These are phyloP conservation scores for Opeltia flavorubescens DNA, from an alignment of 495 filamentous ascomycete species.

Conservation along the genomic window DNA sequence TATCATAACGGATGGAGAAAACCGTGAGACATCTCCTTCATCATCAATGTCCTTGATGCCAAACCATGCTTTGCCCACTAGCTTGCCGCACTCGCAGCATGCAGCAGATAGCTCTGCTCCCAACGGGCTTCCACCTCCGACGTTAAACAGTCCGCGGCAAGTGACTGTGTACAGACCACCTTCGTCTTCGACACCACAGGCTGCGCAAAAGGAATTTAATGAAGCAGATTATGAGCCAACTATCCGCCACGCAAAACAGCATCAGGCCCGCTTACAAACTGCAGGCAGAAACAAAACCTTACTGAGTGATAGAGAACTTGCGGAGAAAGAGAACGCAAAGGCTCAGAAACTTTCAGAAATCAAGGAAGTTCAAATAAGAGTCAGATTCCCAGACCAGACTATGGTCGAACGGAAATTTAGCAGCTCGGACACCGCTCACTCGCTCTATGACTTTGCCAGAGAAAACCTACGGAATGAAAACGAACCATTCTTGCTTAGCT, in stretches of 20 bases:
- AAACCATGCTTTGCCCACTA: constrained; percentile 11
- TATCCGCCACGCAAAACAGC: constrained; percentile 68
- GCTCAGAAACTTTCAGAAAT: constrained; percentile 48
- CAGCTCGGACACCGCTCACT: constrained; percentile 44
- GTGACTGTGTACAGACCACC: constrained; percentile 68
- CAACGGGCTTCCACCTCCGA: constrained; percentile 1
- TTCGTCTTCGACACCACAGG: constrained; percentile 53
- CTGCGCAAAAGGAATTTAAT: constrained; percentile 47
- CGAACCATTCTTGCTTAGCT: constrained; percentile 37
- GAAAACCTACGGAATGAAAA: constrained; percentile 29
- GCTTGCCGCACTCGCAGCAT: neutral
- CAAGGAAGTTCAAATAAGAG: constrained; percentile 56
- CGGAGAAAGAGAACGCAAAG: constrained; percentile 33
- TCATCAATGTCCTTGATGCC: constrained; percentile 9
- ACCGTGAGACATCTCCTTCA: neutral
- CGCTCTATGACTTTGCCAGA: constrained; percentile 55
- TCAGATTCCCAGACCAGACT: constrained; percentile 78
- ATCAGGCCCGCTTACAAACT: constrained; percentile 56
- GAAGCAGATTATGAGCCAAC: constrained; percentile 71
- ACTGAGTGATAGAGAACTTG: constrained; percentile 29
- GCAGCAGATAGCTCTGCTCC: neutral
- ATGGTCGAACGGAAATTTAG: constrained; percentile 51
- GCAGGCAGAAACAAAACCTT: constrained; percentile 49
- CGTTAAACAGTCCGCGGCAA: constrained; percentile 23
- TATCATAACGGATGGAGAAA: neutral